Evolutionary conservation across 768 basidiomycete genomes (phyloP).

Genomic region (Tubosaeta brunneosetosa): DNA sequence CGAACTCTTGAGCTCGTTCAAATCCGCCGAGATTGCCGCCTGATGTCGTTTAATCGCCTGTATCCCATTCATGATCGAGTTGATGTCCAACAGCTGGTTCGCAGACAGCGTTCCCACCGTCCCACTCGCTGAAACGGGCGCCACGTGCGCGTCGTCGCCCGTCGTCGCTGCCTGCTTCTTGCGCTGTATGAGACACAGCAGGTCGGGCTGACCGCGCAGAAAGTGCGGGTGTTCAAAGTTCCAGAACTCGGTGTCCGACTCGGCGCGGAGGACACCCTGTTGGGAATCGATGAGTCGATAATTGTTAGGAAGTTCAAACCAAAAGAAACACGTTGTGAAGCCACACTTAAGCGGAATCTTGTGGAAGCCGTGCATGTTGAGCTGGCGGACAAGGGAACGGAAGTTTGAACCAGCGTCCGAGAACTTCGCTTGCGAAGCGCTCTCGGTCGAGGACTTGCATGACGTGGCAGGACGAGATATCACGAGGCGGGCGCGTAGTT

Average conservation of each 20-base stretch:
- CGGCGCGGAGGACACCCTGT: conserved; percentile 85
- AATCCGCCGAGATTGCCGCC: conserved; percentile 81
- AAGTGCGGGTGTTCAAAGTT: conserved; percentile 93
- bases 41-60: conserved; percentile 89
- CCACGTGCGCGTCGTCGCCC: conserved; percentile 30
- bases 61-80: conserved; percentile 76
- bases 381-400: conserved; percentile 89
- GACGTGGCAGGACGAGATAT: background rate
- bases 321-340: too few species aligned
- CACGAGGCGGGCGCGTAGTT: background rate
- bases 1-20: conserved; percentile 81
- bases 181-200: conserved; percentile 82
- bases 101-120: conserved; percentile 31
- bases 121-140: conserved; percentile 5
- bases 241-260: conserved; percentile 78
- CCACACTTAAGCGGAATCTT: conserved; percentile 97
- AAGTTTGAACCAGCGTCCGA: conserved; percentile 98
- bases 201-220: conserved; percentile 80
- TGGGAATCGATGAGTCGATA: too few species aligned
- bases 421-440: conserved; percentile 81
- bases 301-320: too few species aligned
- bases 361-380: conserved; percentile 97
- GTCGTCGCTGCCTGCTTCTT: conserved; percentile 53
- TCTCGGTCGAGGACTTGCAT: conserved; percentile 82
- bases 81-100: conserved; percentile 66